Evolutionary conservation across 83 land plant genomes (phyloP).

Genomic region (Picea abies): DNA sequence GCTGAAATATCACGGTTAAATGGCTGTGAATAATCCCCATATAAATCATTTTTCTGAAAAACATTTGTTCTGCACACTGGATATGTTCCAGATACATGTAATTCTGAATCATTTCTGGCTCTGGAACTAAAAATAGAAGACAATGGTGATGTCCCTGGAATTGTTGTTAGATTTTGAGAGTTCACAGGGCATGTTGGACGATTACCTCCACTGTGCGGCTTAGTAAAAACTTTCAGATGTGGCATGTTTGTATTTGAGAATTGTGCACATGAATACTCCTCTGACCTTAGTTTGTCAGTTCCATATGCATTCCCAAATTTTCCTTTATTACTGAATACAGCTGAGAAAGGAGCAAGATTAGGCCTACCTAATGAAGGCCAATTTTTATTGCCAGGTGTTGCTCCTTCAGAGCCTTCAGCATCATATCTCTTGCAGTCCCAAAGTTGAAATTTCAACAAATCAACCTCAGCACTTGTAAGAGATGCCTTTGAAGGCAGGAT

Average conservation of each 20-base stretch:
- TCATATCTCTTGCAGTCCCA: constrained; percentile 5
- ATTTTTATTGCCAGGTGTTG: background rate
- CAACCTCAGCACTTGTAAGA: constrained; percentile 15
- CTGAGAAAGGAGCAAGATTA: background rate
- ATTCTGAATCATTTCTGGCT: background rate
- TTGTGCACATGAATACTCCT: constrained; percentile 4
- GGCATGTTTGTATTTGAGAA: constrained; percentile 19
- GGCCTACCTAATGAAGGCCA: constrained; percentile 14
- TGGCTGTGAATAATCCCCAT: background rate
- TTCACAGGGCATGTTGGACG: background rate
- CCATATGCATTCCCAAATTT: constrained; percentile 1
- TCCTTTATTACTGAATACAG: background rate
- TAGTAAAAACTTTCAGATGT: background rate
- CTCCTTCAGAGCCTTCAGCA: constrained; percentile 6
- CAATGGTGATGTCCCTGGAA: background rate
- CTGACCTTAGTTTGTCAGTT: background rate
- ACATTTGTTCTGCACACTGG: constrained; percentile 5
- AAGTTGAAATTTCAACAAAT: constrained; percentile 8
- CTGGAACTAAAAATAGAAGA: background rate
- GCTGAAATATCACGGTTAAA: constrained; percentile 8
- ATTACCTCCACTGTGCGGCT: background rate
- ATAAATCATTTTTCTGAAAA: background rate
- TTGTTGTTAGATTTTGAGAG: background rate
- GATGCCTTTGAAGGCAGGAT: constrained; percentile 25
- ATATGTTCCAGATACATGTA: background rate